Evolutionary conservation across 345 rosid genomes (phyloP).

Genomic region (Hypericum perforatum): DNA sequence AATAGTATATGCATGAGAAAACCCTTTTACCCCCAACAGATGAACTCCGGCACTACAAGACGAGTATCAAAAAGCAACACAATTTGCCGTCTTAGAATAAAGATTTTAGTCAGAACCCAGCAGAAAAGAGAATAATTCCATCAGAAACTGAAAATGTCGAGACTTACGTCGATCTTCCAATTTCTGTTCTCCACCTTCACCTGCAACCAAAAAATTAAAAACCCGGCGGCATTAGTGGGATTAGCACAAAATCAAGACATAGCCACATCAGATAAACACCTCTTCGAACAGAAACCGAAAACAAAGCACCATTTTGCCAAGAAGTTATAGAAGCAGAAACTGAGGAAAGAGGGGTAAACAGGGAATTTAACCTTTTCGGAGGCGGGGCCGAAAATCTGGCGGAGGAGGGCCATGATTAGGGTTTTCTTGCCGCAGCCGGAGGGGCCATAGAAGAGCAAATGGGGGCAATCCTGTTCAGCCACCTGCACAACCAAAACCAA

Average conservation of each 20-base stretch:
- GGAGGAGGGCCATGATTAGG: constrained; percentile 85
- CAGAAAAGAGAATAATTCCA: background rate
- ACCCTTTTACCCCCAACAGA: no score
- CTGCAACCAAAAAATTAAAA: constrained; percentile 35
- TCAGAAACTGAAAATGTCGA: background rate
- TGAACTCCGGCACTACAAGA: no score
- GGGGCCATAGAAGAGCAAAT: constrained; percentile 94
- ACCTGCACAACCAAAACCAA: constrained; percentile 33
- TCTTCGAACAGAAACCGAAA: background rate
- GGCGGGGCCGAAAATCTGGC: constrained; percentile 70
- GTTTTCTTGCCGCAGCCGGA: constrained; percentile 99
- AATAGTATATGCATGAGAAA: no score
- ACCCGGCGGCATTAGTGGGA: background rate
- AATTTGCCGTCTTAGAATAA: background rate
- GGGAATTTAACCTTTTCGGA: constrained; percentile 82
- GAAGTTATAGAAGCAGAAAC: background rate
- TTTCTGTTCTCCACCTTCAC: constrained; percentile 87
- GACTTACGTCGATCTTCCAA: constrained; percentile 86
- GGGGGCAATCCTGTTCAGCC: constrained; percentile 88
- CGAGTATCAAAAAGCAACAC: no score
- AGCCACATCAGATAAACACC: background rate
- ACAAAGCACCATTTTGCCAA: background rate
- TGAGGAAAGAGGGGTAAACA: background rate
- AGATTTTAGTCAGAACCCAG: background rate
- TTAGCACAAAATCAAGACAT: background rate